These are phyloP conservation scores for Pseudogymnoascus pannorum DNA, from an alignment of 2,329 filamentous ascomycete genomes.

Conservation along the genomic window DNA sequence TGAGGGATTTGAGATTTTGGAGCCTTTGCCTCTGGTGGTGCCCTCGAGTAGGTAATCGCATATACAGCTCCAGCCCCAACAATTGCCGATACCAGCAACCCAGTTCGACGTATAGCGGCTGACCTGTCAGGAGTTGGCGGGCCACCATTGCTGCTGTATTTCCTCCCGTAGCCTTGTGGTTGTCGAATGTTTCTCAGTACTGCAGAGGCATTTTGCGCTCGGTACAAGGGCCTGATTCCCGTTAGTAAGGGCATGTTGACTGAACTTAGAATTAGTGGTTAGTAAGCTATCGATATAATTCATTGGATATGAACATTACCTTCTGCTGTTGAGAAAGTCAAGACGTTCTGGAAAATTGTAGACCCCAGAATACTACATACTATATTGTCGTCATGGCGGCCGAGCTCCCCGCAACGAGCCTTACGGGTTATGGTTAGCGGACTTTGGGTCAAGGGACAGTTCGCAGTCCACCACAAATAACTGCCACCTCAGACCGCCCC, in stretches of 20 bases:
- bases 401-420: slow-evolving; percentile 7
- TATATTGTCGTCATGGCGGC: slow-evolving; percentile 7
- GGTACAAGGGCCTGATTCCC: slow-evolving; percentile 3
- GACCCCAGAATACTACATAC: neutral
- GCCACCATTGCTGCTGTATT: neutral
- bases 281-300: neutral
- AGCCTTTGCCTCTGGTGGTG: slow-evolving; percentile 24
- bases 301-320: neutral
- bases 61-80: slow-evolving; percentile 22
- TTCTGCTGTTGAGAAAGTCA: neutral
- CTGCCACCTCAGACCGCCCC: slow-evolving; percentile 6
- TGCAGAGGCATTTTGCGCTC: neutral
- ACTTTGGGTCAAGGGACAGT: slow-evolving; percentile 1
- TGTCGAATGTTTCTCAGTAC: slow-evolving; percentile 3
- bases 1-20: slow-evolving; percentile 17
- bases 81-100: slow-evolving; percentile 19
- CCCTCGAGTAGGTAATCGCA: slow-evolving; percentile 20
- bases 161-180: neutral
- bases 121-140: neutral
- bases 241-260: slow-evolving; percentile 1
- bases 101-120: slow-evolving; percentile 13
- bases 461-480: neutral
- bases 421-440: slow-evolving; percentile 1
- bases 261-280: neutral
- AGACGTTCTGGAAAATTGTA: neutral